Evolutionary conservation across 2,329 filamentous ascomycete species (phyloP), one percentile per base, ranked within the genome.

Genomic region (Penicillium griseofulvum): DNA sequence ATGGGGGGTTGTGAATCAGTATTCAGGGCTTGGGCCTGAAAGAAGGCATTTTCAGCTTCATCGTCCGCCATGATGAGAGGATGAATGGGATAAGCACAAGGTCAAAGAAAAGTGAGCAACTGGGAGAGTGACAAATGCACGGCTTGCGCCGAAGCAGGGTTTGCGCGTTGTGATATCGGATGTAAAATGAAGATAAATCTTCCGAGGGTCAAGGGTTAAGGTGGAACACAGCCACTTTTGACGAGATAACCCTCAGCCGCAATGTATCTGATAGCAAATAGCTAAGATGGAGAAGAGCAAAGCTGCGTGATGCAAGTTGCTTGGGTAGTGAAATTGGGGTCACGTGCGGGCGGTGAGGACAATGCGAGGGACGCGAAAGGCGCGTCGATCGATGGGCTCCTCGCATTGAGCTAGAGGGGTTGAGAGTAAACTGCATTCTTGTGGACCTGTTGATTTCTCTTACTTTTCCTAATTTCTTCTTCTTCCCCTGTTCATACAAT

Each of bases 21-120:
- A 62, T 78, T 76, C 62, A 72, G 68, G 52, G 71, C 65, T 71
- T 83, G 78, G 39, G 78, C 76, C 63, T 77, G 71, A 56, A 82
- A 77, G 64, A 82, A 82, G 58, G 80, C 80, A 56, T 77, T 72
- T 70, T 83, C 80, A 56, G 78, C 75, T 65, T 80, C 80, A 70
- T 80, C 77, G 65, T 79, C 80, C 52, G 79, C 78, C 80, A 82
- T 82, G 61, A 57, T 61, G 16, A 41, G 54, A 52, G 28, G 44
- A 54, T 58, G 36, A 37, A 43, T 45, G 54, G 50, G 53, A 51
- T 46, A 36, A 42, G 5, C 2, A 43, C 37, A 33, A 42, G 16
- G 24, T 46, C 33, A 47, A 11, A 34, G 14, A n/a, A 31, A 50
- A 37, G 45, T 34, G 47, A 26, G 43, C 16, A 19, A 31, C 49